These are phyloP conservation scores for Cyphellophora attinorum DNA, from an alignment of 2,329 filamentous ascomycete genomes.

Conservation along the genomic window DNA sequence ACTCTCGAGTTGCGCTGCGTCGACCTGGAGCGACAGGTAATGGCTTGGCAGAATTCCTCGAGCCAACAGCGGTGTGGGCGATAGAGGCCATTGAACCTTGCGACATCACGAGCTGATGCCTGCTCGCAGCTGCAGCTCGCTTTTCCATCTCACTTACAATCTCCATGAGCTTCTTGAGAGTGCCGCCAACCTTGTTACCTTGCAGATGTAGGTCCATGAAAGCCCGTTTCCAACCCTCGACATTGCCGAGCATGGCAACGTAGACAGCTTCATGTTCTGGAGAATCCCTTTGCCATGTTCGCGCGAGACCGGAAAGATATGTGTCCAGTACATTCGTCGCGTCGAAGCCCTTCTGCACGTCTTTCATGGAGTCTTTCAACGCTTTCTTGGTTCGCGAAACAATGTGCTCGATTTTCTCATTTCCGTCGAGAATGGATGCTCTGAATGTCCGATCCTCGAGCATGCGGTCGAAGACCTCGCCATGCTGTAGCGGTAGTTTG, in stretches of 20 bases:
- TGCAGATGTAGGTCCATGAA: conserved; percentile 67
- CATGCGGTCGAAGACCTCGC: conserved; percentile 76
- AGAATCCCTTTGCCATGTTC: conserved; percentile 49
- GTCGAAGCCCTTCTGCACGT: conserved; percentile 67
- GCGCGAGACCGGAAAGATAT: conserved; percentile 61
- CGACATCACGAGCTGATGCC: conserved; percentile 23
- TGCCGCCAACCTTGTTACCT: conserved; percentile 58
- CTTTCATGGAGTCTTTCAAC: conserved; percentile 68
- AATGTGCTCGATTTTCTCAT: conserved; percentile 85
- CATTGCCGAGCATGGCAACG: conserved; percentile 83
- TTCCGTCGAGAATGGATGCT: conserved; percentile 71
- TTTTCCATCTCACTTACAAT: conserved; percentile 80
- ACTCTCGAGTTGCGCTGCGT: not conserved
- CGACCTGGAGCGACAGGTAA: not conserved
- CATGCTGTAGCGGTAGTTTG: conserved; percentile 73
- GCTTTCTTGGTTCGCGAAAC: conserved; percentile 66
- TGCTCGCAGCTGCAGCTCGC: conserved; percentile 73
- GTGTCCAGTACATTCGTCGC: conserved; percentile 66
- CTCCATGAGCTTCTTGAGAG: conserved; percentile 62
- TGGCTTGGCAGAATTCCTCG: not conserved
- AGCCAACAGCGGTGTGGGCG: not conserved
- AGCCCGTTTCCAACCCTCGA: conserved; percentile 79
- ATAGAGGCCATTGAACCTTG: not conserved
- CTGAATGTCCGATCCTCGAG: conserved; percentile 77
- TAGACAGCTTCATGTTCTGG: conserved; percentile 63